Evolutionary conservation across 2,329 filamentous ascomycete species (phyloP), one percentile per base, ranked within the genome.

Genomic region (Salinomyces thailandicus): DNA sequence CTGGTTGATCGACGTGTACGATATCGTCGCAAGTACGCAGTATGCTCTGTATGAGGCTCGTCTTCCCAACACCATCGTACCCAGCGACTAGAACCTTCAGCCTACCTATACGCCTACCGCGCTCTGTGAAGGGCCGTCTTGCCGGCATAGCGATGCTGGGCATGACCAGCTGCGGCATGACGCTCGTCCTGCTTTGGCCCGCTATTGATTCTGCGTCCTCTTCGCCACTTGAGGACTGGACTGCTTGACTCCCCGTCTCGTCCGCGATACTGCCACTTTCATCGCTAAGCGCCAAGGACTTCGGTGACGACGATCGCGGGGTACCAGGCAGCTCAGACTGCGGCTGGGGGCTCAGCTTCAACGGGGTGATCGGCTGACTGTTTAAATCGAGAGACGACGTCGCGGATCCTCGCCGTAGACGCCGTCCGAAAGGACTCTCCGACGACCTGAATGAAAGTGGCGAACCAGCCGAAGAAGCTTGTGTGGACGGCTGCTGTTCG

Each of bases 81-180:
- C 91, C 91, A 35, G 85, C 81, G 37, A 96, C 69, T 45, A 96
- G 68, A n/a, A 96, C 67, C 63, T 93, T 96, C 37, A 96, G 68
- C 50, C 85, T 79, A 1, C 89, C 89, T 57, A 96, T 73, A 20
- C 72, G 72, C 62, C 81, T 89, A 12, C 91, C 91, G 31, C 74
- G 73, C n/a, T 82, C 77, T 0, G 91, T 95, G 58, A 96, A 96
- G 0, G 87, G 87, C 35, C 86, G 73, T 33, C 91, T 77, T 42
- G 77, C 82, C 3, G 91, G 89, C 75, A 98, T 91, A 43, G 76
- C 79, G 51, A 98, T 80, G 54, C 86, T 94, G 4, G 91, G 91
- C 91, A 98, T 98, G 42, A 98, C 84, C n/a, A 98, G 72, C 59
- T 96, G 87, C 16, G 81, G 81, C 27, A 63, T 53, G 18, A 29